Base-by-base conservation (phyloP, 2,329 filamentous ascomycete genomes). In the Talaromyces piceae region DNA sequence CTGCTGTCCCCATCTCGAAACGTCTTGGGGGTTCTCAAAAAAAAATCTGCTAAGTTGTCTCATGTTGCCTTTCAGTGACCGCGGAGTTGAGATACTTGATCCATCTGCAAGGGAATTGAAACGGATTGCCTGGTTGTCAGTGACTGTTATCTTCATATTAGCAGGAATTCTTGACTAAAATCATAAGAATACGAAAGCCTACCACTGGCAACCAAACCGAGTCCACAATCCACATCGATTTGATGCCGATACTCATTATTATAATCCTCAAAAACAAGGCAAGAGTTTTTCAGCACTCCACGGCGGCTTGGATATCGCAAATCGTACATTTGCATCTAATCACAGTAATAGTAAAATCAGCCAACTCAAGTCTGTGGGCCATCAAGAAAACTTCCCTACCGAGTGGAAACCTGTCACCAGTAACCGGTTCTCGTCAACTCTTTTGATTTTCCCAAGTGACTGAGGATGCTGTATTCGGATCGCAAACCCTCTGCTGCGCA, bases 281-380 rank as follows among this genome's bases (percentile, higher is more conserved):
- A 72, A 1, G 70, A 67, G 25, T 52, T 63, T 6, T 63, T 66
- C 5, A 63, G 63, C 11, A 58, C 30, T 47, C 54, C 61, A 61
- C 18, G 65, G 64, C 26, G 61, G 62, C 5, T 63, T 2, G 65
- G 57, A 50, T 61, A 71, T 20, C 70, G 68, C 25, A 72, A 59
- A 50, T 72, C 70, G 51, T 72, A 72, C 64, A 72, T 70, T 55
- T 64, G 61, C 18, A 72, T 59, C 69, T 72, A 54, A 31, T 26
- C 6, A 8, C 18, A 33, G 9, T 43, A 33, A 11, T 18, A 16
- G 28, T 5, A 22, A 8, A 26, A 28, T 39, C 3, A 50, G 13
- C 33, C 3, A 22, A 11, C 18, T 44, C 20, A n/a, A 3, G 8
- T 33, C 13, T 26, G 31, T 25, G 12, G 31, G 16, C n/a, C n/a